Base-by-base conservation (phyloP, 352 stramenopile genomes). In the Peronospora farinosa region DNA sequence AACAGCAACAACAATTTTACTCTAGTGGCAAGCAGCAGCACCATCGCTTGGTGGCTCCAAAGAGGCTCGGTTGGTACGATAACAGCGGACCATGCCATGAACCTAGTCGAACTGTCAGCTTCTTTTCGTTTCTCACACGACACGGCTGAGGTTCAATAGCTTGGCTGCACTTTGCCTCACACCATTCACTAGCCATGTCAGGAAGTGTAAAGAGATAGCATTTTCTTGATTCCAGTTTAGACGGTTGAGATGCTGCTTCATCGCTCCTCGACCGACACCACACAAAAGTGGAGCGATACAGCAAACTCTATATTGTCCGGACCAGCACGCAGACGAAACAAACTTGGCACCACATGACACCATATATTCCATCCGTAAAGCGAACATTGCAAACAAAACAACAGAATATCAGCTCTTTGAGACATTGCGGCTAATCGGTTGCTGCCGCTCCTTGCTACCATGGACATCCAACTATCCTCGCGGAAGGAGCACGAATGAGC, bases 401-500 rank as follows among this genome's bases (percentile, higher is more conserved):
- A 27, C n/a, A 21, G 33, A 21, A 11, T 21, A 39, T 39, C 33
- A 21, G 33, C 33, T 21, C n/a, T 39, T 39, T n/a, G 17, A 37
- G 5, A 39, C n/a, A 21, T 21, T 39, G n/a, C 5, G n/a, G 33
- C 33, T 17, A 39, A 39, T 39, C 3, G 12, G 12, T 37, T 12
- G 32, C 9, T 37, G 11, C 13, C 32, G 12, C 33, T 37, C 21
- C 11, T 12, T 32, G 28, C 28, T 32, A 7, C 10, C 28, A 32
- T 0, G 7, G 28, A 32, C 30, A 13, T n/a, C 8, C 12, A 11
- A 13, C 36, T 62, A 67, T 12, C 47, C 55, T 51, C 13, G 66
- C n/a, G 5, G 41, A 54, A 3, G 72, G 53, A 84, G 60, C 31
- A 73, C 57, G 11, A 69, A 40, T 19, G 65, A 76, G 52, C 72